These are phyloP conservation scores for Verticillium alfalfae DNA, from an alignment of 2,329 filamentous ascomycete species.

Conservation along the genomic window DNA sequence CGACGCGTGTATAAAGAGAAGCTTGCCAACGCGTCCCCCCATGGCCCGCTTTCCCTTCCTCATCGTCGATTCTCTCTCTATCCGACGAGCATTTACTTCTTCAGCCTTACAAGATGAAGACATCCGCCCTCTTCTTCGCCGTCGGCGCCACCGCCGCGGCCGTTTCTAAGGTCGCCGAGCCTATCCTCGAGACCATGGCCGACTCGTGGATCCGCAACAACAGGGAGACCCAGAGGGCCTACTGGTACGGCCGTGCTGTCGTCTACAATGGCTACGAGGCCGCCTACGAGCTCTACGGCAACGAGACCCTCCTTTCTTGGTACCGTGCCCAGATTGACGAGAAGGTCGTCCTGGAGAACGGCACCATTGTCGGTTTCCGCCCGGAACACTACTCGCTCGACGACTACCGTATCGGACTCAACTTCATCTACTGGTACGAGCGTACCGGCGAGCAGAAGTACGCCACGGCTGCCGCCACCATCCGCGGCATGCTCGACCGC, in stretches of 20 bases:
- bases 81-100: neutral
- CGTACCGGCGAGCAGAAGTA: conserved; percentile 42
- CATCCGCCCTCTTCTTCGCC: conserved; percentile 6
- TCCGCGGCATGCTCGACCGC: conserved; percentile 39
- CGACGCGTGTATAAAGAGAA: neutral
- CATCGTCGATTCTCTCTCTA: neutral
- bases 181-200: conserved; percentile 29
- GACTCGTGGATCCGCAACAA: conserved; percentile 38
- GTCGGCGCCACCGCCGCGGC: conserved; percentile 4
- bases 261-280: conserved; percentile 41
- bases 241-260: conserved; percentile 37
- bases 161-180: conserved; percentile 3
- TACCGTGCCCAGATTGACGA: conserved; percentile 40
- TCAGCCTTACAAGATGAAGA: conserved; percentile 4
- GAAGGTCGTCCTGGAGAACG: conserved; percentile 36
- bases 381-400: conserved; percentile 43
- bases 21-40: neutral
- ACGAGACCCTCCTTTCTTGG: conserved; percentile 36
- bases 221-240: conserved; percentile 24
- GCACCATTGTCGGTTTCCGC: conserved; percentile 40
- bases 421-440: conserved; percentile 44
- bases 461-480: conserved; percentile 37
- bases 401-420: conserved; percentile 47
- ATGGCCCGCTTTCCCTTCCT: neutral
- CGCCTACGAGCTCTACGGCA: conserved; percentile 35